Conservation (phyloP, 495 filamentous ascomycete genomes). For the Aspergillus steynii region DNA sequence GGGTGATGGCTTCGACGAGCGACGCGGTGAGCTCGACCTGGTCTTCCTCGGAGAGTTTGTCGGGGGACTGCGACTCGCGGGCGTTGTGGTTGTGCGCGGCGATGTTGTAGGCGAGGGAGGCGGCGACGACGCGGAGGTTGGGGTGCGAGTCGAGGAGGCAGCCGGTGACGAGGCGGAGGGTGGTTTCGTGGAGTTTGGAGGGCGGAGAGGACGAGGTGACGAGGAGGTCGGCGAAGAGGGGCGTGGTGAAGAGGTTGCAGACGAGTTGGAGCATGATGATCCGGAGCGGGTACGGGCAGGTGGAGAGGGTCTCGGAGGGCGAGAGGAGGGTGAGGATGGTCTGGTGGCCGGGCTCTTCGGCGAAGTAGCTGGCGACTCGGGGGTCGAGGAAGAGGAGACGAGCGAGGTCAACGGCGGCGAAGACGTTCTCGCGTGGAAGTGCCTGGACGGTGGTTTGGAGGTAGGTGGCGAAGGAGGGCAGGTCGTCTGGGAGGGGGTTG, state of each 20-base stretch:
- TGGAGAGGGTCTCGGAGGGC: constrained; percentile 49
- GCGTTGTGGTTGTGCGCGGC: constrained; percentile 66
- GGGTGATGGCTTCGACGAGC: constrained; percentile 70
- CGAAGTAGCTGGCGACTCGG: constrained; percentile 84
- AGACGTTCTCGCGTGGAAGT: constrained; percentile 52
- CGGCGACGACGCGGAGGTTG: constrained; percentile 69
- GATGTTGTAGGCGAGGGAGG: constrained; percentile 83
- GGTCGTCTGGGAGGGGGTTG: constrained; percentile 46
- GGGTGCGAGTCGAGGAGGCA: constrained; percentile 55
- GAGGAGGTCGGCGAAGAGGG: constrained; percentile 49
- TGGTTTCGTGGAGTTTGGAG: constrained; percentile 30
- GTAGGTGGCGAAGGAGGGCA: constrained; percentile 46
- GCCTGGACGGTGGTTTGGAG: constrained; percentile 29
- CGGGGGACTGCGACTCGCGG: constrained; percentile 56
- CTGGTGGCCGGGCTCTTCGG: constrained; percentile 65
- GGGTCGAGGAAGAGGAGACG: constrained; percentile 75
- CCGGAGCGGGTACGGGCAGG: constrained; percentile 75
- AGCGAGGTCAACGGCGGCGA: constrained; percentile 80
- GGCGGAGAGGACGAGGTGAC: constrained; percentile 24
- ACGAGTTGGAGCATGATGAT: constrained; percentile 71
- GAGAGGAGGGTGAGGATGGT: constrained; percentile 67
- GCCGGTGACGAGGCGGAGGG: constrained; percentile 49
- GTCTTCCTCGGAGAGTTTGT: constrained; percentile 63
- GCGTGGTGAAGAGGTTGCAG: constrained; percentile 63
- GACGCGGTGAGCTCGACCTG: constrained; percentile 79